A percentile compares a stretch with the other conserved stretches of the same genome.
These are phyloP conservation scores for Xerocomus spinulosus DNA, from an alignment of 768 basidiomycete species.

Conservation along the genomic window DNA sequence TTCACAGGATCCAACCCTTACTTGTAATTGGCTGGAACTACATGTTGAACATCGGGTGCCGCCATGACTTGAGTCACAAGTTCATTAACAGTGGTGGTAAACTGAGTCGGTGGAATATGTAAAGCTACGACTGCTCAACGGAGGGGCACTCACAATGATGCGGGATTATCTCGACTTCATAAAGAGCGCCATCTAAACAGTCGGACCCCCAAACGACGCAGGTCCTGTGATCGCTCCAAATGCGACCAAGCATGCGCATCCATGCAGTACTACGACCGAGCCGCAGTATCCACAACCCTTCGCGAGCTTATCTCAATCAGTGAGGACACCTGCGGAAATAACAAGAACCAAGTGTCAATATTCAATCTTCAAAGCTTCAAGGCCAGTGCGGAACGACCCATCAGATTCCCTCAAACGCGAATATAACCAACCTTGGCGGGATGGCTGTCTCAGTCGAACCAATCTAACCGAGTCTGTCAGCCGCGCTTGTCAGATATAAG, in stretches of 20 bases:
- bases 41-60: constrained; percentile 18
- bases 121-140: too few relatives aligned
- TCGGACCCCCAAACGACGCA: constrained; percentile 1
- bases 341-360: too few relatives aligned
- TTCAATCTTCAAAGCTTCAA: too few relatives aligned
- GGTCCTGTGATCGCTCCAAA: not conserved
- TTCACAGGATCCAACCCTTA: constrained; percentile 1
- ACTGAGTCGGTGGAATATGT: not conserved
- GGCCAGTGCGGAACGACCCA: too few relatives aligned
- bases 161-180: not conserved
- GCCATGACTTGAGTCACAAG: constrained; percentile 14
- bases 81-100: not conserved
- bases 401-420: too few relatives aligned
- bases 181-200: not conserved
- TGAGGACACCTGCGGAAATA: not conserved
- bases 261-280: not conserved
- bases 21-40: constrained; percentile 13
- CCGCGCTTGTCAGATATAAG: too few relatives aligned
- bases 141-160: not conserved
- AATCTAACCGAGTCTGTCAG: too few relatives aligned
- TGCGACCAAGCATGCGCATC: not conserved
- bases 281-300: not conserved
- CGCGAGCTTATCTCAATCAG: not conserved
- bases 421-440: too few relatives aligned
- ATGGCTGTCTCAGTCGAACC: too few relatives aligned